Base-by-base conservation (phyloP, 2,329 filamentous ascomycete genomes). In the Didymella sp. region DNA sequence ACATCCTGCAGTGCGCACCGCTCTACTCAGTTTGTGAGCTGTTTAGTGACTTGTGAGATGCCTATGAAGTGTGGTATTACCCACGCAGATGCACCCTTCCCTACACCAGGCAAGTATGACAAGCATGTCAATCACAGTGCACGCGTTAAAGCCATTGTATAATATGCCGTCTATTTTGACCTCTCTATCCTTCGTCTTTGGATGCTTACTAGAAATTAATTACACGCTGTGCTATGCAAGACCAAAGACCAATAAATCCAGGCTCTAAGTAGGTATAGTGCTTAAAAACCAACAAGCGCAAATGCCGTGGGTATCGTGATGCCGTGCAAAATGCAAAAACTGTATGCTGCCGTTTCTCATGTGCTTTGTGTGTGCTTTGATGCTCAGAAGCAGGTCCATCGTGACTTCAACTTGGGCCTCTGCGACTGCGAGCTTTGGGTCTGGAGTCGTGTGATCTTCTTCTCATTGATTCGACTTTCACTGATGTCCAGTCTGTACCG, bases 401-500 rank as follows among this genome's bases (percentile, higher is more conserved):
- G 52, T 59, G 66, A 70, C 62, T 56, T 67, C 6, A 45, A 44
- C n/a, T 38, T 55, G 6, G 62, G 48, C 38, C 58, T 54, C 27
- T 63, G 61, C 33, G 44, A 7, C 19, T 46, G 41, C 30, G 64
- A 27, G 8, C 52, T 56, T 13, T 57, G 53, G 3, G 58, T 62
- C 15, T 61, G 56, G 11, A 59, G 55, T 59, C 61, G 61, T 35
- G 53, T 50, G 13, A 45, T 48, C 4, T 63, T 52, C 51, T 73
- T 71, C 59, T 69, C 66, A 13, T 62, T 58, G 11, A 59, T 62
- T 11, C 66, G 57, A 24, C 66, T 60, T n/a, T 70, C 69, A 4
- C 63, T 52, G 15, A 76, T 52, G 38, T 71, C 66, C 47, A 77
- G 59, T 37, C 76, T 68, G 62, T 76, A 76, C 21, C 76, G 63